Base-by-base conservation (phyloP, 2,329 filamentous ascomycete genomes). In the Aspergillus fischeri region DNA sequence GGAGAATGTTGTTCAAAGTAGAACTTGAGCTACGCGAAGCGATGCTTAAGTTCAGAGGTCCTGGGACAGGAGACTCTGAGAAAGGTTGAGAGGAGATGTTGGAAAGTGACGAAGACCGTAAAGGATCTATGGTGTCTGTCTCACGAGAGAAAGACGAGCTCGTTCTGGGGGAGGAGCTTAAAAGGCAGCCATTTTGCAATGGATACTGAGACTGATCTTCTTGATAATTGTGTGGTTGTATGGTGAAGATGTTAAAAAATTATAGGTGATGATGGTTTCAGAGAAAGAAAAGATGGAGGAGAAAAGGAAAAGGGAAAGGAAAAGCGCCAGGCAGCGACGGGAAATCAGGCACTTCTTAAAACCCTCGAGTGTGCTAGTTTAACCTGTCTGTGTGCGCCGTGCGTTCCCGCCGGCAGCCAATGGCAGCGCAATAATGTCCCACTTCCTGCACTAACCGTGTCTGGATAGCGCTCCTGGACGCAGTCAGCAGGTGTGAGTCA, bases 1-100 rank as follows among this genome's bases (percentile, higher is more conserved):
- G 63, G 58, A 66, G 55, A 70, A 73, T 71, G 58, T 64, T 72
- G 67, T 64, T 65, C 28, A 60, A 60, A 60, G 65, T 60, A 65
- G 75, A 75, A 76, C 72, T 75, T 68, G 72, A 71, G 75, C 75
- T 73, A 75, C 72, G 68, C 70, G 70, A 68, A 63, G 73, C 71
- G 72, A 65, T 69, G 72, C 73, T 69, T 41, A 70, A 73, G 73
- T 77, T 77, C 76, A 78, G 74, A 78, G 75, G 64, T 73, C 72
- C 75, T 72, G 65, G 60, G 60, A 68, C 56, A 75, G 75, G 73
- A 76, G 71, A 67, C 74, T 77, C 75, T 77, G 75, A 74, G 57
- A 55, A 57, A 50, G 54, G 57, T 59, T 57, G 67, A 69, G 71
- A 67, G 62, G 68, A 65, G 67, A 67, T 58, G 61, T 47, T 60